Evolutionary conservation across 352 stramenopile genomes (phyloP).

Genomic region (Globisporangium camurandrum): DNA sequence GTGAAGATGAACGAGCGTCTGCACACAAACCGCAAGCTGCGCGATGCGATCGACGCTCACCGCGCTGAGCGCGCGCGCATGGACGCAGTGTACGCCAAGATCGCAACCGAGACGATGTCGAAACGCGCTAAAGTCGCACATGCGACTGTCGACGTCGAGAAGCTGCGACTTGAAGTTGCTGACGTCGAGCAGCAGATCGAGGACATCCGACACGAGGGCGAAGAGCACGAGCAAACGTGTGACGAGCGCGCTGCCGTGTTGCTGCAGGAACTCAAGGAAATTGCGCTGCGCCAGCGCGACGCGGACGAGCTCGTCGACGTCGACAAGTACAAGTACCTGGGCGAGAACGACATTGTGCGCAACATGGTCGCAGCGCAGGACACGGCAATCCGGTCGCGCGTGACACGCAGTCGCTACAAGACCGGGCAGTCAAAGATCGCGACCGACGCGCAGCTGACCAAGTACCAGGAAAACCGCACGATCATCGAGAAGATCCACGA

Average conservation of each 20-base stretch:
- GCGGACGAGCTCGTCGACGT: conserved; percentile 39
- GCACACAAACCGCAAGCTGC: conserved; percentile 52
- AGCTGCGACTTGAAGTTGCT: conserved; percentile 44
- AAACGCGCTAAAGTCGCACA: conserved; percentile 48
- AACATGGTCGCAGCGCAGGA: conserved; percentile 40
- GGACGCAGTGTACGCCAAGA: conserved; percentile 73
- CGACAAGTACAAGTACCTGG: conserved; percentile 61
- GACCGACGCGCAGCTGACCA: conserved; percentile 55
- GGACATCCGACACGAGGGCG: conserved; percentile 38
- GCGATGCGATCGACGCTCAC: conserved; percentile 57
- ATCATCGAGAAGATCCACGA: conserved; percentile 82
- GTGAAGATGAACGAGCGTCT: conserved; percentile 83
- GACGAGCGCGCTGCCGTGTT: conserved; percentile 39
- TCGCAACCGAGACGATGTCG: conserved; percentile 43
- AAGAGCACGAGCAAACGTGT: conserved; percentile 56
- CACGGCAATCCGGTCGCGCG: conserved; percentile 37
- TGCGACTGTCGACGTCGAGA: conserved; percentile 40
- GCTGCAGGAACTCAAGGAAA: conserved; percentile 65
- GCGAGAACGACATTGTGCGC: conserved; percentile 67
- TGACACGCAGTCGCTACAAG: conserved; percentile 63
- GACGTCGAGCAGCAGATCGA: conserved; percentile 54
- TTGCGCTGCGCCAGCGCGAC: conserved; percentile 49
- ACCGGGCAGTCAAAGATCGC: conserved; percentile 55
- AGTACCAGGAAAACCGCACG: conserved; percentile 75
- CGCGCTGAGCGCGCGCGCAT: conserved; percentile 62